Conservation (phyloP, 768 basidiomycete genomes). For the Hygrocybe punicea region DNA sequence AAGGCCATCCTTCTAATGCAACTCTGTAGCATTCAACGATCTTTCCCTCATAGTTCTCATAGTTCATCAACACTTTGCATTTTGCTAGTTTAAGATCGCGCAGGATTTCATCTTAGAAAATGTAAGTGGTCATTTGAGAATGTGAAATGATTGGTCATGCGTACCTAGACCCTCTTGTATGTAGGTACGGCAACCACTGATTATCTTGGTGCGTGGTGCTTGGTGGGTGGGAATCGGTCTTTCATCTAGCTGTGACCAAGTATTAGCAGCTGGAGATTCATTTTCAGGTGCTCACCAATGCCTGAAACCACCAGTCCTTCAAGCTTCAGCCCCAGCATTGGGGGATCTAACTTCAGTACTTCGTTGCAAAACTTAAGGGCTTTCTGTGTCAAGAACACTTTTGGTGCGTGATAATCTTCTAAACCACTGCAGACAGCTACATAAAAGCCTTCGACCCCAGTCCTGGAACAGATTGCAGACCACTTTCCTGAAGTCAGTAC, state of each 20-base stretch:
- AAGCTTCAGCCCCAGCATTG: neutral
- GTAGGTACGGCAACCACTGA: neutral
- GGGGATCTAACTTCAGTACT: neutral
- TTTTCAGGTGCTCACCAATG: neutral
- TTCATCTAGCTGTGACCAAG: neutral
- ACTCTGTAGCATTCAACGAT: neutral
- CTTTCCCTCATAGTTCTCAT: constrained; percentile 1
- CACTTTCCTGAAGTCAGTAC: neutral
- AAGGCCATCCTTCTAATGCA: neutral
- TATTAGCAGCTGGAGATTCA: neutral
- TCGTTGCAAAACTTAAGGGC: neutral
- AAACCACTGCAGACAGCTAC: neutral
- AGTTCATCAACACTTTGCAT: neutral
- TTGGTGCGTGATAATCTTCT: neutral
- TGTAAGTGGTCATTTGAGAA: neutral
- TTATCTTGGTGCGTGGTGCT: neutral
- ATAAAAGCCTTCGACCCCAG: constrained; percentile 2
- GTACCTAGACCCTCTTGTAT: constrained; percentile 1
- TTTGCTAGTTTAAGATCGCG: neutral
- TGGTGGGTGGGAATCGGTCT: neutral
- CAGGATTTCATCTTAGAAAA: neutral
- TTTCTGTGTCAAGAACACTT: neutral
- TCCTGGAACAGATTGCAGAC: neutral
- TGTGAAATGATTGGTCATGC: neutral
- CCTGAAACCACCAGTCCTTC: neutral